Percentiles rank a stretch among this genome's conserved stretches.
Conservation (phyloP, 768 basidiomycete species). For the Phylloporus sp. region DNA sequence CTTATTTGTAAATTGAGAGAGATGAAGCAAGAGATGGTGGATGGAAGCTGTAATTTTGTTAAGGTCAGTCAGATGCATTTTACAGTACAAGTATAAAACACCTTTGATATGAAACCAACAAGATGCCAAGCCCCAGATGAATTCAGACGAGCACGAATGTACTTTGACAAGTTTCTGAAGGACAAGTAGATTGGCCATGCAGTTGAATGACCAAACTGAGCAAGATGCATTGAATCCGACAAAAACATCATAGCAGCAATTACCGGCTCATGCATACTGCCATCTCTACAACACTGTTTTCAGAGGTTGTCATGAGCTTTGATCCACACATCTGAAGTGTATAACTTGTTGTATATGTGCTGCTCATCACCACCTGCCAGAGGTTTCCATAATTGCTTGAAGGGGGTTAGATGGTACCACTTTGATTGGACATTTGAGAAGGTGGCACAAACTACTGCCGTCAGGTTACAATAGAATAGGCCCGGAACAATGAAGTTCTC, state of each 20-base stretch:
- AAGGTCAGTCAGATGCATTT: no score
- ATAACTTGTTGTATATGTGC: conserved; percentile 21
- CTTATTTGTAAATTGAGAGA: no score
- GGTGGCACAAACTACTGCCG: conserved; percentile 4
- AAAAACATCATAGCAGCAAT: not conserved
- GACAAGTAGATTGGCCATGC: not conserved
- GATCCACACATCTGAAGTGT: conserved; percentile 22
- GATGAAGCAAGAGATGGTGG: no score
- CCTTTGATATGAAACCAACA: not conserved
- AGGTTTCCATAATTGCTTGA: conserved; percentile 19
- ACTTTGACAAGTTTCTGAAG: not conserved
- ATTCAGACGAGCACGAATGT: not conserved
- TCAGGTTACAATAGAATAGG: conserved; percentile 22
- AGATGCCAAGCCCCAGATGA: not conserved
- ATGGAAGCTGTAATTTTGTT: not conserved
- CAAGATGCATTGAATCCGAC: not conserved
- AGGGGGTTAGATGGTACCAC: conserved; percentile 24
- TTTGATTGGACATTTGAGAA: conserved; percentile 7
- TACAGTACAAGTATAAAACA: no score
- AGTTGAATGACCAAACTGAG: not conserved
- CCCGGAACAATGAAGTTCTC: conserved; percentile 24
- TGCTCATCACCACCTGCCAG: conserved; percentile 5
- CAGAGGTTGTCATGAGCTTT: conserved; percentile 21
- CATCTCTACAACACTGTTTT: conserved; percentile 8
- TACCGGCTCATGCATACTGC: conserved; percentile 9